Evolutionary conservation across 2,329 filamentous ascomycete genomes (phyloP), one percentile per base, ranked within the genome.

Genomic region (Incumbomyces delicatus): DNA sequence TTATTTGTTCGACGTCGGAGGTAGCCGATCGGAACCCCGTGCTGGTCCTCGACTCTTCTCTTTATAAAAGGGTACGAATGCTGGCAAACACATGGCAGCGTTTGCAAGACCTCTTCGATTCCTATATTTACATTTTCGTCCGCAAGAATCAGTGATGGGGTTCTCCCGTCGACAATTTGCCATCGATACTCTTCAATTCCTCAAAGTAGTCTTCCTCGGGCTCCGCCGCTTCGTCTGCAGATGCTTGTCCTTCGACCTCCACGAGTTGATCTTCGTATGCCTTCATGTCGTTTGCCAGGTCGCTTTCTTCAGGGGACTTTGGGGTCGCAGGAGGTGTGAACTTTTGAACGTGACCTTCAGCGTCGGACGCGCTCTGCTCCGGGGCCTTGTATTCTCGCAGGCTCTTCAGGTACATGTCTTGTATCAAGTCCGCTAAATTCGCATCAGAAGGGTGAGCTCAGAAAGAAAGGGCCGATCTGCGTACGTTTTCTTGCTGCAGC

Each of bases 331-430:
- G 92, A 56, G 83, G 66, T 63, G 66, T 64, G 76, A 96, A 98
- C 67, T 81, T 86, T 68, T 92, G 85, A 61, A 96, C 92, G 61
- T 94, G 85, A 65, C 87, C 89, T 60, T 90, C 83, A 64, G 89
- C 75, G 64, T 96, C 92, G 61, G 80, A 79, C 55, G 87, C 77
- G 77, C 95, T 95, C 72, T 90, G 66, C 58, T 80, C 74, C 48
- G 85, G 75, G 55, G 82, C 74, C 80, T 96, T 96, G 84, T 95
- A 96, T 71, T 81, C 80, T 74, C 90, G 92, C 66, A 98, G 81
- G 73, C 96, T 89, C 69, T 83, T 85, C 60, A 98, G 81, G 78
- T 98, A 98, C 65, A 98, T 80, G 67, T 96, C 90, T 73, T 96
- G 92, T 61, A 98, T 87, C 63, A 95, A 81, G 70, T 98, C 92